Percentiles rank a stretch among this genome's conserved stretches.
Evolutionary conservation across 164 flowering plant genomes (phyloP).

Genomic region (Houttuynia cordata): DNA sequence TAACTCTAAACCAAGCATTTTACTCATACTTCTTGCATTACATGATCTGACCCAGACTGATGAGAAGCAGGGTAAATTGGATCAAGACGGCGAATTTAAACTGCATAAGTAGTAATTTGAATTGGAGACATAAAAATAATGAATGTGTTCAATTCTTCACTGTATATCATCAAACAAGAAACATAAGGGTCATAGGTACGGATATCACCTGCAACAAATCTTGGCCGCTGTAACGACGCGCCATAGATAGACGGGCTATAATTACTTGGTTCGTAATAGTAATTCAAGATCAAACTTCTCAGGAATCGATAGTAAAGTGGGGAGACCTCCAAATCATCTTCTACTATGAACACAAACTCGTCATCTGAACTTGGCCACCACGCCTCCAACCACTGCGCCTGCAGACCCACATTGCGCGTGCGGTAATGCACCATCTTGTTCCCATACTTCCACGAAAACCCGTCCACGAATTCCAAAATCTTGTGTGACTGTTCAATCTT

Average conservation of each 20-base stretch:
- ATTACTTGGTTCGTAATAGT: conserved; percentile 63
- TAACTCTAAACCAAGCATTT: no score
- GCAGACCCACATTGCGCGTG: conserved; percentile 75
- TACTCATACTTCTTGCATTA: no score
- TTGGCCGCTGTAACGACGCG: conserved; percentile 80
- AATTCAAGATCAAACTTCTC: conserved; percentile 42
- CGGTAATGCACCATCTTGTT: conserved; percentile 79
- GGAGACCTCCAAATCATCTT: conserved; percentile 91
- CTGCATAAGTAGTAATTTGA: no score
- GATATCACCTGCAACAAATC: conserved; percentile 85
- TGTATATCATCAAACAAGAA: not conserved
- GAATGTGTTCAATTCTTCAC: not conserved
- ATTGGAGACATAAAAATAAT: no score
- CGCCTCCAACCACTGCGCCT: conserved; percentile 96
- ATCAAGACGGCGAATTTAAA: no score
- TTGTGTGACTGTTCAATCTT: conserved; percentile 29
- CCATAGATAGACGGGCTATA: conserved; percentile 67
- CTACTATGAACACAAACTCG: conserved; percentile 89
- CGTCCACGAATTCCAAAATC: conserved; percentile 66
- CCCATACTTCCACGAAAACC: conserved; percentile 62
- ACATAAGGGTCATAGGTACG: not conserved
- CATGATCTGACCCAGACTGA: no score
- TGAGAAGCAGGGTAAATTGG: no score
- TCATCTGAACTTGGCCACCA: conserved; percentile 89
- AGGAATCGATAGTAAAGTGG: conserved; percentile 64